Percentiles rank a stretch among this genome's conserved stretches.
phyloP scores from a whole-genome alignment of 2,329 filamentous ascomycete species.

The Fusarium mangiferae region DNA sequence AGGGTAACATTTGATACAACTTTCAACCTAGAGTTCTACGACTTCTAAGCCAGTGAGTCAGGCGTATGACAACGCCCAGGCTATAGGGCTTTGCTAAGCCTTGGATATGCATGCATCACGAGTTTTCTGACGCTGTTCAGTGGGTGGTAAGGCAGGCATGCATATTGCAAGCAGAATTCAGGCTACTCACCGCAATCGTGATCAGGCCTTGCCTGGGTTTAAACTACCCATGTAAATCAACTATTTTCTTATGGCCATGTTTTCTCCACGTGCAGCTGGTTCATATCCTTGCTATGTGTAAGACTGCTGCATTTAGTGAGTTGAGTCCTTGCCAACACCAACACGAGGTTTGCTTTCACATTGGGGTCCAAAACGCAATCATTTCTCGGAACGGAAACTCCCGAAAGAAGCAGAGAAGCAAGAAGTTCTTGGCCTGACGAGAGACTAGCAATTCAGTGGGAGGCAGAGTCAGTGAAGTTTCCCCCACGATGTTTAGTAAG shows the following conservation, averaged over 20 bases:
- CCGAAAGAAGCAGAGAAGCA: constrained; percentile 5
- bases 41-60: neutral
- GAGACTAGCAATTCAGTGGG: constrained; percentile 1
- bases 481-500: neutral
- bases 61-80: neutral
- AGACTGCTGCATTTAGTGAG: neutral
- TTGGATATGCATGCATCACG: constrained; percentile 4
- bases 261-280: constrained; percentile 1
- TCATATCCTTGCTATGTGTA: neutral
- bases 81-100: neutral
- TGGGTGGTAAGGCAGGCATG: neutral
- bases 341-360: neutral
- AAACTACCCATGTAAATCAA: neutral
- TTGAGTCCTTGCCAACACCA: neutral
- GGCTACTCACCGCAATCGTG: neutral
- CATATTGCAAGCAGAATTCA: neutral
- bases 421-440: constrained; percentile 1
- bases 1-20: neutral
- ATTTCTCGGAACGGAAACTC: constrained; percentile 27
- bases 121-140: constrained; percentile 1
- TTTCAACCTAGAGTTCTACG: neutral
- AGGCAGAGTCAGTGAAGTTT: constrained; percentile 1
- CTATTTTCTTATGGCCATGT: constrained; percentile 1
- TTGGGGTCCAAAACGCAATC: neutral
- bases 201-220: neutral